Conservation (phyloP, 2,329 filamentous ascomycete genomes). For the Fusarium incarnatum region DNA sequence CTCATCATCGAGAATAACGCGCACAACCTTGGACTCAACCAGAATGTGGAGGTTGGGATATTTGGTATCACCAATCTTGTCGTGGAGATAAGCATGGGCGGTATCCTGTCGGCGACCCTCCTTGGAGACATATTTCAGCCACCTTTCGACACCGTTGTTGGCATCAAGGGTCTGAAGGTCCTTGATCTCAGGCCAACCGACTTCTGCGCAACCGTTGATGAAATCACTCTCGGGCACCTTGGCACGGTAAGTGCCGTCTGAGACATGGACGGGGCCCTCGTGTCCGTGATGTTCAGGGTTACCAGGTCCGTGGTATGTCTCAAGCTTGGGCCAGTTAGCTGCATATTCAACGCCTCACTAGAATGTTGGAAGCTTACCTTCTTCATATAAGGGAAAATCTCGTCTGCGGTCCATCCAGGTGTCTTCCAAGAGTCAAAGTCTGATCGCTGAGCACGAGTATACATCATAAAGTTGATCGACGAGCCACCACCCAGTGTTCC, state of each 20-base stretch:
- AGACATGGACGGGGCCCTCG: slow-evolving; percentile 67
- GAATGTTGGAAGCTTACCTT: slow-evolving; percentile 37
- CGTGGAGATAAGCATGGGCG: slow-evolving; percentile 61
- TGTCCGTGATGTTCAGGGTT: slow-evolving; percentile 61
- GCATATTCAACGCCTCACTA: too few species aligned
- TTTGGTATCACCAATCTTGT: slow-evolving; percentile 49
- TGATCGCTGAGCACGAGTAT: slow-evolving; percentile 48
- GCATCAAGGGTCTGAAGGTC: slow-evolving; percentile 65
- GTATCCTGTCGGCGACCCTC: slow-evolving; percentile 69
- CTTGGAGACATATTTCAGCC: slow-evolving; percentile 55
- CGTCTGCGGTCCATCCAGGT: slow-evolving; percentile 50
- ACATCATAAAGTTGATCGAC: slow-evolving; percentile 51
- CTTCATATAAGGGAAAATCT: slow-evolving; percentile 49
- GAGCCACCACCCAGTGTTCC: slow-evolving; percentile 50
- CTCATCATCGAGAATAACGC: slow-evolving; percentile 63
- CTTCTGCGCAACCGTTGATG: slow-evolving; percentile 57
- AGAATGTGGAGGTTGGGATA: slow-evolving; percentile 71
- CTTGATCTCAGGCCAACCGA: slow-evolving; percentile 64
- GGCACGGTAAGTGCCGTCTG: slow-evolving; percentile 59
- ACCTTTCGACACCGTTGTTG: slow-evolving; percentile 48
- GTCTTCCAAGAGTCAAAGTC: slow-evolving; percentile 53
- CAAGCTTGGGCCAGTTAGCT: slow-evolving; percentile 53
- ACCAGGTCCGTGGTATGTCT: slow-evolving; percentile 65
- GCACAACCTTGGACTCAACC: slow-evolving; percentile 65
- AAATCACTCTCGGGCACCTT: slow-evolving; percentile 60